These are phyloP conservation scores for Phalaenopsis aphrodite DNA, from an alignment of 106 monocot genomes.

Conservation along the genomic window DNA sequence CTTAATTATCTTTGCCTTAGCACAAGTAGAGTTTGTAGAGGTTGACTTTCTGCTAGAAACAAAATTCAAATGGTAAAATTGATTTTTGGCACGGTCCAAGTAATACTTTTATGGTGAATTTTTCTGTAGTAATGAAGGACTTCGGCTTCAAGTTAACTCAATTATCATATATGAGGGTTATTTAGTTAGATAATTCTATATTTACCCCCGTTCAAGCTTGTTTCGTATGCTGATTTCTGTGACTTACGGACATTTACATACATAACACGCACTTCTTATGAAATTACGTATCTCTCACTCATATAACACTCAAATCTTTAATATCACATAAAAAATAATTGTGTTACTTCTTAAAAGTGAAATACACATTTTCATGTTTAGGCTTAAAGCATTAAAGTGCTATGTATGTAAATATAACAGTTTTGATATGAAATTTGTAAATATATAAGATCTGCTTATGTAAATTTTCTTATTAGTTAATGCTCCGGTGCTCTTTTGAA, in stretches of 20 bases:
- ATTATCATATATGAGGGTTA: neutral
- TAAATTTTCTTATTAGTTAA: neutral
- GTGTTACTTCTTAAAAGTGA: too few relatives aligned
- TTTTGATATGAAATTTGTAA: too few relatives aligned
- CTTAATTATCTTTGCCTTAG: neutral
- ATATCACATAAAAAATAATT: too few relatives aligned
- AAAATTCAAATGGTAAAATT: neutral
- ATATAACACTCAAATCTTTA: too few relatives aligned
- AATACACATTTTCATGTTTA: too few relatives aligned
- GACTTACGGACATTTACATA: neutral
- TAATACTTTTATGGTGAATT: neutral
- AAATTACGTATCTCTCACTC: too few relatives aligned
- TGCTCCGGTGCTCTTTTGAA: neutral
- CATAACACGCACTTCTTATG: too few relatives aligned
- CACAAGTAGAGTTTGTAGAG: neutral
- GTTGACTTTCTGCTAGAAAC: slow-evolving; percentile 1
- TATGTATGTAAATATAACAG: too few relatives aligned
- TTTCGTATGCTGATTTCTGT: neutral
- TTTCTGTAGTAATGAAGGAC: neutral
- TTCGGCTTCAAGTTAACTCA: neutral
- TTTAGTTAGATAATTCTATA: neutral
- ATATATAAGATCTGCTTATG: too few relatives aligned
- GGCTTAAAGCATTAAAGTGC: too few relatives aligned
- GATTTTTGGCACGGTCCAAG: neutral
- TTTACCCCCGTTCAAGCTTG: neutral